These are phyloP conservation scores for Trypanosoma scelopori DNA, from an alignment of 208 protist genomes.

Conservation along the genomic window DNA sequence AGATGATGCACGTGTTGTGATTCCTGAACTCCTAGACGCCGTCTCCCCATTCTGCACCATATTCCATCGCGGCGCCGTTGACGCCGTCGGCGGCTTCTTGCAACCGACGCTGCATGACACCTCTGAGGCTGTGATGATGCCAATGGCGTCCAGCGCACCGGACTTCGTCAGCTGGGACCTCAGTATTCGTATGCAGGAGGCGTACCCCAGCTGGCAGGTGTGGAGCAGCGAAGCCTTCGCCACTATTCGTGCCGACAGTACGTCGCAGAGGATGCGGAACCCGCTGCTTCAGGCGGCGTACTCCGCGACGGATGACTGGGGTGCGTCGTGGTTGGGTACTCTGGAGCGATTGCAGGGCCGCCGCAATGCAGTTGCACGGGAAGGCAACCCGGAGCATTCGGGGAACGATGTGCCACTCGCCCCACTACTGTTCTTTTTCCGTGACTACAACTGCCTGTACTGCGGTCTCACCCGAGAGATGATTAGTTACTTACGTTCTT, in stretches of 20 bases:
- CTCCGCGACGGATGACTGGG: slow-evolving; percentile 13
- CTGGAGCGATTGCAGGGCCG: slow-evolving; percentile 19
- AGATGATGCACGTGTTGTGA: slow-evolving; percentile 9
- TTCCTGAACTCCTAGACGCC: slow-evolving; percentile 19
- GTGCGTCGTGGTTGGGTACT: neutral
- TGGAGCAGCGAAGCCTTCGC: slow-evolving; percentile 15
- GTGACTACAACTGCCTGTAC: slow-evolving; percentile 29
- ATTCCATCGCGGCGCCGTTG: slow-evolving; percentile 12
- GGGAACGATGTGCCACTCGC: slow-evolving; percentile 5
- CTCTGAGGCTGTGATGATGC: no score
- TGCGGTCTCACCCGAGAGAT: slow-evolving; percentile 37
- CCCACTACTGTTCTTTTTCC: slow-evolving; percentile 29
- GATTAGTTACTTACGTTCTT: slow-evolving; percentile 35
- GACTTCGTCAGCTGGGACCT: slow-evolving; percentile 19
- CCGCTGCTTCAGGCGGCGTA: neutral
- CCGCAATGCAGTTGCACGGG: slow-evolving; percentile 15
- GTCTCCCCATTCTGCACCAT: slow-evolving; percentile 20
- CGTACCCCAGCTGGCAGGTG: slow-evolving; percentile 8
- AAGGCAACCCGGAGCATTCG: neutral
- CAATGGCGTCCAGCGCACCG: neutral
- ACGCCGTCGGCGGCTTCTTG: slow-evolving; percentile 2
- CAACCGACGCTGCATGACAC: no score
- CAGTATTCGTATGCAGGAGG: slow-evolving; percentile 10
- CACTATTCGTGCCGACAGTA: neutral
- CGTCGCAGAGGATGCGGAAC: no score